Base-by-base conservation (phyloP, 2,329 filamentous ascomycete species). In the Cryphonectria parasitica region DNA sequence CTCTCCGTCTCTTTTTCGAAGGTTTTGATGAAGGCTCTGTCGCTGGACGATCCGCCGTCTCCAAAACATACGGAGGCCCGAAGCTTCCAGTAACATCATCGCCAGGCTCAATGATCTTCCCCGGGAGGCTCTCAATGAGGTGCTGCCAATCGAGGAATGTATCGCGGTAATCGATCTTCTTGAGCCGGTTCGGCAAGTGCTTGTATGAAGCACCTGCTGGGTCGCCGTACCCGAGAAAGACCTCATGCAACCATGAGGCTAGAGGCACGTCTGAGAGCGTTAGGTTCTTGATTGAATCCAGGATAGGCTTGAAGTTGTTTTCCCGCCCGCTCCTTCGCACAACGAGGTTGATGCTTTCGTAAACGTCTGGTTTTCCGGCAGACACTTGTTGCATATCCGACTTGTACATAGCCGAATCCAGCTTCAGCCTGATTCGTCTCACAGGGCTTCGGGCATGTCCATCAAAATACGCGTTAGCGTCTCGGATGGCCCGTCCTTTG, bases 71-170 rank as follows among this genome's bases (percentile, higher is more conserved):
- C 6, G 96, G 96, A 58, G 95, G 95, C 0, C 90, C 90, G 77
- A 97, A 96, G 76, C 91, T 94, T 52, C 89, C 88, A 63, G 88
- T 86, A 36, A 90, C 88, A 72, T 91, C 89, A 60, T 91, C 90
- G 45, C 90, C 89, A 49, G 94, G 92, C 78, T 97, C 93, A 70
- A 98, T 87, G 3, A 88, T 92, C 82, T 92, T 95, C 31, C 93
- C 94, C n/a, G 94, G 93, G 72, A 97, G 87, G 77, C 93, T 96
- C 79, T 96, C 93, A 60, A 95, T 87, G 49, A 99, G 85, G 83
- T 99, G 97, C 76, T 97, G 90, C 95, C 95, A 98, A 81, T 98
- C 90, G 71, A 98, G 81, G 79, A 99, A 98, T 0, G 96, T 98
- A 78, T 99, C 97, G 69, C 94, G 88, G 78, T 94, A 98, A 79